phyloP scores from a whole-genome alignment of 2,329 filamentous ascomycete species.

The Beauveria bassiana region DNA sequence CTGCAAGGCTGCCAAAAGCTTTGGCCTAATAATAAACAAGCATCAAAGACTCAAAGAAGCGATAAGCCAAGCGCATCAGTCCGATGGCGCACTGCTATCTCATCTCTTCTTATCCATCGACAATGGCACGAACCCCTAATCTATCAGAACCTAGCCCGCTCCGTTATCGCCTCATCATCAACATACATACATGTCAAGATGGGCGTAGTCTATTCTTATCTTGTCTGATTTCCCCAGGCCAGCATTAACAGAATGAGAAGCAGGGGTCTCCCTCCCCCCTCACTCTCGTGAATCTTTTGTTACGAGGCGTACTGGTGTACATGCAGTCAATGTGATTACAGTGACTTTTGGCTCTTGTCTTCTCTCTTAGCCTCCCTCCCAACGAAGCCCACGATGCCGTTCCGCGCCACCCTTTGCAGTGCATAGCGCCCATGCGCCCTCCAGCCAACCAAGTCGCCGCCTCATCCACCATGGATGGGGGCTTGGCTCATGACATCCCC shows the following conservation, averaged over 20 bases:
- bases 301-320: background rate
- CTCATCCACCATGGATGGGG: too few species aligned
- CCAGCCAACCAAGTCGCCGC: too few species aligned
- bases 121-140: background rate
- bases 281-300: background rate
- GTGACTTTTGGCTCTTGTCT: background rate
- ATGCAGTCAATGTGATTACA: background rate
- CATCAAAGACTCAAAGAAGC: background rate
- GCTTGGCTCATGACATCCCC: too few species aligned
- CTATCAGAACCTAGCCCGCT: too few species aligned
- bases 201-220: too few species aligned
- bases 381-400: too few species aligned
- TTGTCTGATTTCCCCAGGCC: background rate
- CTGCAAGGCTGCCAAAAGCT: too few species aligned
- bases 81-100: background rate
- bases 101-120: background rate
- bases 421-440: too few species aligned
- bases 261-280: background rate
- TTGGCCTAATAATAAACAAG: too few species aligned
- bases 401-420: too few species aligned
- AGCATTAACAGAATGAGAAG: background rate
- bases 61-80: background rate
- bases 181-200: too few species aligned
- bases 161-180: background rate
- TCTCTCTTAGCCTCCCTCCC: background rate